These are phyloP conservation scores for Thraustochytrium striatum DNA, from an alignment of 352 stramenopile genomes.

Conservation along the genomic window DNA sequence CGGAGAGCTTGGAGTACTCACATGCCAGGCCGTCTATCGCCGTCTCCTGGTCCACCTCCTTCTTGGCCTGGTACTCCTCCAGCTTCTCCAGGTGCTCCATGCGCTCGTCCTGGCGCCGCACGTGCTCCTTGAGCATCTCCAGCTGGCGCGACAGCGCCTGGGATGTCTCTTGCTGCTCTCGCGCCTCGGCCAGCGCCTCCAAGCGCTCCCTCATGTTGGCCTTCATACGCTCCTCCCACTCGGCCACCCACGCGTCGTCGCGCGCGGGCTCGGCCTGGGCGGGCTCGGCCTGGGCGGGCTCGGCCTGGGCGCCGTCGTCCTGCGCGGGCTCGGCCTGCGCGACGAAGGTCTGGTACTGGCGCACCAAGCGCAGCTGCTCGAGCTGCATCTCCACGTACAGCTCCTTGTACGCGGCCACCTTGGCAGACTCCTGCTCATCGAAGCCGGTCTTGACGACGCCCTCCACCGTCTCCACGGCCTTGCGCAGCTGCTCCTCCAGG, in stretches of 20 bases:
- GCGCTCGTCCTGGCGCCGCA: background rate
- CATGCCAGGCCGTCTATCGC: background rate
- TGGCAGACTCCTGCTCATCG: background rate
- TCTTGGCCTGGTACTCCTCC: background rate
- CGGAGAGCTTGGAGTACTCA: conserved; percentile 47
- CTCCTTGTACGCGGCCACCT: conserved; percentile 31
- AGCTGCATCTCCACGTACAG: conserved; percentile 38
- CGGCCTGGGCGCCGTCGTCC: background rate
- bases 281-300: background rate
- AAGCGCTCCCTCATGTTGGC: conserved; percentile 26
- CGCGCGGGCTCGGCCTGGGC: background rate
- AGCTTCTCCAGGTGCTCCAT: conserved; percentile 14
- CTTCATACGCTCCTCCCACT: conserved; percentile 40
- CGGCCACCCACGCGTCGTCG: background rate
- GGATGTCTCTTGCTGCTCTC: background rate
- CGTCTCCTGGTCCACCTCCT: background rate
- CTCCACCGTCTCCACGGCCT: conserved; percentile 21
- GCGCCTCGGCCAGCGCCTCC: conserved; percentile 17
- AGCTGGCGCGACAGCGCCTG: background rate
- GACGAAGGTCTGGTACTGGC: conserved; percentile 24
- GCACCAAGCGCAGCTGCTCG: conserved; percentile 22
- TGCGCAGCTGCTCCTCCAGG: conserved; percentile 26
- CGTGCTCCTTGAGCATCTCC: conserved; percentile 5
- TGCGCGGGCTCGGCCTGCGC: conserved; percentile 8
- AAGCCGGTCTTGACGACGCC: conserved; percentile 11